Evolutionary conservation across 2,329 filamentous ascomycete genomes (phyloP), one percentile per base, ranked within the genome.

Genomic region (Chrysosporium keratinophilum): DNA sequence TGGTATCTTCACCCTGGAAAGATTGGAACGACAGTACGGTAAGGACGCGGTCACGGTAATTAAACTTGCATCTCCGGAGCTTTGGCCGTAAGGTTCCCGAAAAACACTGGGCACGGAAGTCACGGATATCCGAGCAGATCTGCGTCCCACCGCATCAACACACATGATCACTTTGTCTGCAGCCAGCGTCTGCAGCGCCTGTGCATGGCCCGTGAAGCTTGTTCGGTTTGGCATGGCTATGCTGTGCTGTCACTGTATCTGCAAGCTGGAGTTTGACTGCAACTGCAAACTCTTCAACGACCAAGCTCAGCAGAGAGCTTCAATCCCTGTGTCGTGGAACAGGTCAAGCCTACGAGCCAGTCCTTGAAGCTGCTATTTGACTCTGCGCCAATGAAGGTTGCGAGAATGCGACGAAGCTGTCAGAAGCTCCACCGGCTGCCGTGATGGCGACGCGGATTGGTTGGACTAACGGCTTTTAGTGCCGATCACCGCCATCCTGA

Each of bases 71-170:
- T 49, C 46, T 49, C 46, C 34, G 12, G 48, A 33, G 19, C 20
- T 42, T 4, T 17, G 15, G 37, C 12, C n/a, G 39, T 50, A 50
- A 42, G 33, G 47, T 33, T 50, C 42, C 48, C 48, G 23, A 19
- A 34, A 42, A 14, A 4, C 39, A n/a, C 28, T 35, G 34, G 39
- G n/a, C 39, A 50, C 48, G 48, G 48, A 50, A 50, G 39, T 50
- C 39, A 39, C 48, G 48, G 48, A 50, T 47, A 46, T 9, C n/a
- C 43, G 14, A 28, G 43, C 44, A 46, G 45, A 48, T 49, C 46
- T 49, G 46, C 19, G 35, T 40, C 45, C 45, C 33, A 48, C 45
- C 35, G 33, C 10, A n/a, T n/a, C n/a, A 14, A 35, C 46, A 41
- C 46, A 40, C 46, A 49, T 49, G 46, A 49, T 20, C 46, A 49